Evolutionary conservation across 306 rosid species (phyloP), one percentile per base, ranked within the genome.

Genomic region (Abrus pulchellus): DNA sequence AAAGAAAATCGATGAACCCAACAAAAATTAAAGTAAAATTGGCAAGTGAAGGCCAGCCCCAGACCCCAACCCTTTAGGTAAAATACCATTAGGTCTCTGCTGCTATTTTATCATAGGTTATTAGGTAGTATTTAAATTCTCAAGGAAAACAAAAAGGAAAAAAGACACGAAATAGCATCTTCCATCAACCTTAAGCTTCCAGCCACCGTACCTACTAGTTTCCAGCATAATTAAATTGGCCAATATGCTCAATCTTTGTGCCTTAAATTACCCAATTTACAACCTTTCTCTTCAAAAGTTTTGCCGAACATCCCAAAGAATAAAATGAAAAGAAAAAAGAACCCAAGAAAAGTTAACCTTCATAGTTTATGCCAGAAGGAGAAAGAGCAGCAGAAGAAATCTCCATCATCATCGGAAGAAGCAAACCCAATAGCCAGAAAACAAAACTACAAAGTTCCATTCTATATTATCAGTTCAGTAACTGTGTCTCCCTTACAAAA

Each of bases 341-440:
- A 47, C 65, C 29, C 50, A 68, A 41, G 50, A 80, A 55, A 43
- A 29, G 57, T 76, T 71, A 69, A 96, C 99, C 99, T 96, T 96
- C 99, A 62, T 83, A 96, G 84, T 96, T 96, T 49, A 96, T 89
- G 78, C 99, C 99, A 83, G 97, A 83, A 77, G 99, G 99, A 79
- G 99, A 96, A 71, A 96, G 91, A 49, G 93, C 86, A 72, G 97
- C 98, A 81, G 88, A 90, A 86, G 94, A 84, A 85, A 87, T 55
- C 56, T 86, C 86, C 65, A 86, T 47, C 75, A 87, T 67, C 66
- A 88, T 80, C 78, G 88, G 87, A 90, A 89, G 85, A 45, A 90
- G 66, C 27, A 88, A 68, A 88, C 87, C 78, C 84, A 85, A 76
- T 78, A 78, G 81, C 89, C 88, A 93, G 66, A 84, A 79, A 56